phyloP scores from a whole-genome alignment of 345 rosid species.

The Bretschneidera sinensis region DNA sequence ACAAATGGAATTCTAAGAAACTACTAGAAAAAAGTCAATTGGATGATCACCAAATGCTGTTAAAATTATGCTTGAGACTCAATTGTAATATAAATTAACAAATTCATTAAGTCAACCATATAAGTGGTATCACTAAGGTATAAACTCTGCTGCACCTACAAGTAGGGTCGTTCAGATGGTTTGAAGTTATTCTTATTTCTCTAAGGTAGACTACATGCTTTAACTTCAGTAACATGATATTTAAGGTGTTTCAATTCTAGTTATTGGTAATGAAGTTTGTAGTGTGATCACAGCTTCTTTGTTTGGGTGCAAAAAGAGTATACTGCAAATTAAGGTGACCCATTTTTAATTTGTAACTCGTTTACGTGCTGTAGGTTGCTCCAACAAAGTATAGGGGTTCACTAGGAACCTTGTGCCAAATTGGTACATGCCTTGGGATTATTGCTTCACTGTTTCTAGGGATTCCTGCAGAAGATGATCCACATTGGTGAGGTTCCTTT shows the following conservation, averaged over 20 bases:
- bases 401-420: constrained; percentile 54
- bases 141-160: not conserved
- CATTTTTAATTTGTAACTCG: not conserved
- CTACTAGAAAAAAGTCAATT: not conserved
- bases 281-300: not conserved
- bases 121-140: not conserved
- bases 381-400: constrained; percentile 76
- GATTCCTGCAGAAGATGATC: constrained; percentile 59
- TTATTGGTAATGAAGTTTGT: not conserved
- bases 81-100: not conserved
- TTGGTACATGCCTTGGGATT: constrained; percentile 76
- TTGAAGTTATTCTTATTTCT: not conserved
- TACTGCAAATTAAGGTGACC: not conserved
- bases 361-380: constrained; percentile 46
- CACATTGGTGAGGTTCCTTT: constrained; percentile 57
- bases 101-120: not conserved
- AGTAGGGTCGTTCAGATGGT: not conserved
- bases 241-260: no score
- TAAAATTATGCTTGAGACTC: not conserved
- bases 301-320: constrained; percentile 1
- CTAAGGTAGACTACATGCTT: not conserved
- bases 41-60: not conserved
- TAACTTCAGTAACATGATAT: not conserved
- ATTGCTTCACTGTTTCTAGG: constrained; percentile 53
- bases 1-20: no score